Evolutionary conservation across 2,329 filamentous ascomycete species (phyloP).

Genomic region (Aureobasidium mangrovei): DNA sequence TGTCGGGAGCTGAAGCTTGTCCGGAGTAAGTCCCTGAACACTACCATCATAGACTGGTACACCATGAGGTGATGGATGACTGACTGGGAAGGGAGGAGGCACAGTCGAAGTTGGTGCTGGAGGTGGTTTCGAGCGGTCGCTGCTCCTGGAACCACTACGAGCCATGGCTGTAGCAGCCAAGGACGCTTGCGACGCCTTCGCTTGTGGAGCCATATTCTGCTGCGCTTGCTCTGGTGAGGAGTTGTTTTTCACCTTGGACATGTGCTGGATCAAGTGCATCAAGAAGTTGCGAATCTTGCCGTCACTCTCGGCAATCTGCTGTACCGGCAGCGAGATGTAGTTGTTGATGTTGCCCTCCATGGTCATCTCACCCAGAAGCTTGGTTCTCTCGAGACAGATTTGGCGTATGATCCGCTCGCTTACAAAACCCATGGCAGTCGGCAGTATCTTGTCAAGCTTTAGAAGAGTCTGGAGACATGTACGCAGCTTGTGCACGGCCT

Average conservation of each 20-base stretch:
- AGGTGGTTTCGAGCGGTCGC: constrained; percentile 25
- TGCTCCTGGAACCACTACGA: constrained; percentile 12
- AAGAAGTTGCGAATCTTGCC: constrained; percentile 19
- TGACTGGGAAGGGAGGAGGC: constrained; percentile 44
- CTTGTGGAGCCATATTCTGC: background rate
- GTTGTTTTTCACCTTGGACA: constrained; percentile 18
- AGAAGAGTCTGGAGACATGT: constrained; percentile 17
- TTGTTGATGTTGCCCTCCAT: constrained; percentile 21
- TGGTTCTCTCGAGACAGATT: constrained; percentile 20
- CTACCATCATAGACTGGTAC: constrained; percentile 47
- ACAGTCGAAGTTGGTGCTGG: constrained; percentile 42
- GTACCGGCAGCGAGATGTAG: constrained; percentile 21
- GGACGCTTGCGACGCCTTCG: background rate
- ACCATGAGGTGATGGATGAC: constrained; percentile 46
- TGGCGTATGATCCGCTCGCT: constrained; percentile 18
- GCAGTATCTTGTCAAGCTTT: constrained; percentile 22
- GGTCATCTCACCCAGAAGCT: constrained; percentile 22
- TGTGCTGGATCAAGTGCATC: constrained; percentile 20
- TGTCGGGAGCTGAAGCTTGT: constrained; percentile 50
- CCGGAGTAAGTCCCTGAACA: constrained; percentile 43
- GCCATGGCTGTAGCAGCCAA: constrained; percentile 11
- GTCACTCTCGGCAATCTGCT: constrained; percentile 22
- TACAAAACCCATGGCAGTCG: constrained; percentile 19
- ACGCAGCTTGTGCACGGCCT: constrained; percentile 18
- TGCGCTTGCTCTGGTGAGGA: constrained; percentile 16